A percentile compares a stretch with the other conserved stretches of the same genome.
Evolutionary conservation across 2,329 filamentous ascomycete species (phyloP).

Genomic region (Pseudogymnoascus sp.): DNA sequence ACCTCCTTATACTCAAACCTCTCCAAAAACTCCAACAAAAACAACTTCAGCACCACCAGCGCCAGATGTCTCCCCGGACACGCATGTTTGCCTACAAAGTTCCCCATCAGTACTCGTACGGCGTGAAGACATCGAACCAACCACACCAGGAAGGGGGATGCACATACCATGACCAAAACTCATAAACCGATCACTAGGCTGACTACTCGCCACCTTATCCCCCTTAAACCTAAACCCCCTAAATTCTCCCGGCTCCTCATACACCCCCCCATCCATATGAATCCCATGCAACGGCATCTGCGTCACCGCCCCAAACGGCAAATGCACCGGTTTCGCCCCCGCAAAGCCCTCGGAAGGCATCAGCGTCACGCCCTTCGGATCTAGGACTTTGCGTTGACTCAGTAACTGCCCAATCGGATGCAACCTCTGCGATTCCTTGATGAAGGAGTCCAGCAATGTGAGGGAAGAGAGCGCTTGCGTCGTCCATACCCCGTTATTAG

Average conservation of each 20-base stretch:
- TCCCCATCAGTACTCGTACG: background rate
- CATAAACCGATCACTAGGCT: constrained; percentile 7
- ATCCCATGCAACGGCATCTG: background rate
- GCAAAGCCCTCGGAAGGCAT: background rate
- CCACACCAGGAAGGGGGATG: too few species aligned
- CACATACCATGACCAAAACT: background rate
- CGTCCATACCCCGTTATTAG: constrained; percentile 22
- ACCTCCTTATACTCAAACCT: background rate
- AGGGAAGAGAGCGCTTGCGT: constrained; percentile 27
- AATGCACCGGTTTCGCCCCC: background rate
- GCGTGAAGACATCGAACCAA: background rate
- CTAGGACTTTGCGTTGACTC: background rate
- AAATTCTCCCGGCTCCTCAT: background rate
- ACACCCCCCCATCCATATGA: background rate
- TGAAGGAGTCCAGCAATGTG: constrained; percentile 27
- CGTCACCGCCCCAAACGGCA: background rate
- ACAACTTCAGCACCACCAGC: background rate
- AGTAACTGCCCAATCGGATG: constrained; percentile 5
- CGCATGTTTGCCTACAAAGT: background rate
- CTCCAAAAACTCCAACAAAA: background rate
- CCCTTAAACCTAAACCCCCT: background rate
- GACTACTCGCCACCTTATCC: background rate
- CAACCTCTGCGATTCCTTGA: constrained; percentile 28
- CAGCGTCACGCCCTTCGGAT: background rate
- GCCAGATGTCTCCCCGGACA: background rate